Conservation (phyloP, 345 rosid genomes). For the Eucalyptus shirleyi region DNA sequence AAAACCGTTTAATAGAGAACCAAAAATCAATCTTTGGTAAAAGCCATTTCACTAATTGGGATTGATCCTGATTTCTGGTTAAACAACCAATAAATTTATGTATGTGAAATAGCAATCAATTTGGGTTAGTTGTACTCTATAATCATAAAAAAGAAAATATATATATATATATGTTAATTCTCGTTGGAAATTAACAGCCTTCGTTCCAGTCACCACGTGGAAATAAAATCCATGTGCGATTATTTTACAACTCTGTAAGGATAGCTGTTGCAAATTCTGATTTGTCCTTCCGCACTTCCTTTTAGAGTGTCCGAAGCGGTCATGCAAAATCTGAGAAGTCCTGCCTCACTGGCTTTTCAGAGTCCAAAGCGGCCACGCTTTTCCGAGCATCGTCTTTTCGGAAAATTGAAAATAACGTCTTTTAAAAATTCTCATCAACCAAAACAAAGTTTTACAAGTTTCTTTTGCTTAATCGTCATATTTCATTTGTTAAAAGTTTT, state of each 20-base stretch:
- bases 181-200: background rate
- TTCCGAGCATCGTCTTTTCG: background rate
- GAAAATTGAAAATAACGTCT: background rate
- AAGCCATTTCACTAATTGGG: background rate
- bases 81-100: background rate
- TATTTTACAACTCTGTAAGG: no score
- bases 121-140: rapidly evolving
- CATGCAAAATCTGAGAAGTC: background rate
- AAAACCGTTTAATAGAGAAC: background rate
- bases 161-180: no score
- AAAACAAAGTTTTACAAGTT: background rate
- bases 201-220: background rate
- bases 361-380: background rate
- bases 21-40: rapidly evolving
- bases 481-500: background rate
- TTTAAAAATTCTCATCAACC: background rate
- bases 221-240: background rate
- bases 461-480: background rate
- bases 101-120: background rate
- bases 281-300: background rate
- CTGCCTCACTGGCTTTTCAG: background rate
- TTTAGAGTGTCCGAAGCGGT: background rate
- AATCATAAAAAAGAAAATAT: rapidly evolving
- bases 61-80: background rate
- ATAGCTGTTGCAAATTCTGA: background rate